phyloP scores from a whole-genome alignment of 352 stramenopile genomes.

The Globisporangium mamillatum region DNA sequence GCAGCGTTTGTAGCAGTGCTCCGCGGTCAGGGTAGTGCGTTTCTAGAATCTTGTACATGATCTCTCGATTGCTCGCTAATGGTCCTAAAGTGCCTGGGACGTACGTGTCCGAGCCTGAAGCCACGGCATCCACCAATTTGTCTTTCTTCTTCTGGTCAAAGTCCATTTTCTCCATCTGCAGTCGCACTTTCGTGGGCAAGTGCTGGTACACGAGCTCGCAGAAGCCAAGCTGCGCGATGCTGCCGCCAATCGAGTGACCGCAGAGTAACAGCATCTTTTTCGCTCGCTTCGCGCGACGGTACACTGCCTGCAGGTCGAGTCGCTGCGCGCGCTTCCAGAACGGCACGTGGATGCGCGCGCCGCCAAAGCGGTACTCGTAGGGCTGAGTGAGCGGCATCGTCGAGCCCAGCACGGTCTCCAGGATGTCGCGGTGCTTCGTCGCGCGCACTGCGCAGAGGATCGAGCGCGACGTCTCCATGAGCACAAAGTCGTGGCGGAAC shows the following conservation, averaged over 20 bases:
- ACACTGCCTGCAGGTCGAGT: slow-evolving; percentile 49
- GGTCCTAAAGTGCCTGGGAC: not conserved
- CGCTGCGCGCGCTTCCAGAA: slow-evolving; percentile 73
- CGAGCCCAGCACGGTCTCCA: slow-evolving; percentile 70
- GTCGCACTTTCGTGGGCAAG: slow-evolving; percentile 41
- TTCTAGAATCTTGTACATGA: slow-evolving; percentile 19
- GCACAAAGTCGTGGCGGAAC: slow-evolving; percentile 49
- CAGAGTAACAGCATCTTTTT: slow-evolving; percentile 75
- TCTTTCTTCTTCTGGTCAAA: slow-evolving; percentile 45
- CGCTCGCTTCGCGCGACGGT: slow-evolving; percentile 37
- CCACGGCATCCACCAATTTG: slow-evolving; percentile 3
- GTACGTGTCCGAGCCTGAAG: not conserved
- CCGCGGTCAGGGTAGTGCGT: slow-evolving; percentile 18
- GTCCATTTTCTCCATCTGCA: slow-evolving; percentile 63
- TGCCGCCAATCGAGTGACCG: slow-evolving; percentile 81
- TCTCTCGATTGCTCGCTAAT: not conserved
- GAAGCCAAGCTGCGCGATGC: slow-evolving; percentile 75
- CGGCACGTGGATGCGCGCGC: slow-evolving; percentile 67
- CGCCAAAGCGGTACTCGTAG: slow-evolving; percentile 69
- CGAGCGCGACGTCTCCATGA: slow-evolving; percentile 59
- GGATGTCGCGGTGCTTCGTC: slow-evolving; percentile 52
- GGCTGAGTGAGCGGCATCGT: slow-evolving; percentile 59
- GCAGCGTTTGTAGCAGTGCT: slow-evolving; percentile 30
- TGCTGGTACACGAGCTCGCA: slow-evolving; percentile 75
- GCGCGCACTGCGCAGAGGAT: slow-evolving; percentile 70